Base-by-base conservation (phyloP, 192 early-diverging fungal species). In the Funneliformis geosporum region DNA sequence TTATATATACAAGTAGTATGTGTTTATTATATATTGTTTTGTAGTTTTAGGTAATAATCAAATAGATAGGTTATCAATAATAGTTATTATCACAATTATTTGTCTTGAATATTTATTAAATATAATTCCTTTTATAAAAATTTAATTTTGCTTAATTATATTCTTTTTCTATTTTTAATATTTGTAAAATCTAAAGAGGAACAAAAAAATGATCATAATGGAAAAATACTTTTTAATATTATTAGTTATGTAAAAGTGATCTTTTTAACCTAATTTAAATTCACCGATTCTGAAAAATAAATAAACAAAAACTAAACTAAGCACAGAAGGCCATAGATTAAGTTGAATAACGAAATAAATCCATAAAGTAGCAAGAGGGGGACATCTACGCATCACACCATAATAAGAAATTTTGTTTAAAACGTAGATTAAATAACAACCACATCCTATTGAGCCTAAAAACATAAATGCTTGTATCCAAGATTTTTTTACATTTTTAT, bases 331-430 rank as follows among this genome's bases (percentile, higher is more conserved):
- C 10, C 79, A 33, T 40, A 87, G 67, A 40, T 83, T 80, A 4
- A 87, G 43, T 65, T 87, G 86, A 12, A 84, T 79, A 60, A 85
- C 74, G 61, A 87, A 85, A 71, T 91, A 90, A 50, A 91, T 84
- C 91, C 91, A 92, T 60, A 92, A 68, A 43, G 90, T 92, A 9
- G 89, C 86, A 38, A 92, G 79, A n/a, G 90, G 89, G 8, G 91
- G 91, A 12, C 88, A 87, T n/a, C 88, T 85, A 66, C 85, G 83
- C 91, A 92, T 92, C 67, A 89, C 87, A 11, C 91, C 90, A 44
- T 89, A 80, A 4, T 89, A 88, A n/a, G 89, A 87, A 33, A 88
- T 84, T 65, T 90, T 85, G 50, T 87, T 55, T 70, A 88, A 80
- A 46, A 89, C 85, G 60, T 88, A 87, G 18, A 92, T 69, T 70